Conservation (phyloP, 164 flowering plant species). For the Sextonia rubra region DNA sequence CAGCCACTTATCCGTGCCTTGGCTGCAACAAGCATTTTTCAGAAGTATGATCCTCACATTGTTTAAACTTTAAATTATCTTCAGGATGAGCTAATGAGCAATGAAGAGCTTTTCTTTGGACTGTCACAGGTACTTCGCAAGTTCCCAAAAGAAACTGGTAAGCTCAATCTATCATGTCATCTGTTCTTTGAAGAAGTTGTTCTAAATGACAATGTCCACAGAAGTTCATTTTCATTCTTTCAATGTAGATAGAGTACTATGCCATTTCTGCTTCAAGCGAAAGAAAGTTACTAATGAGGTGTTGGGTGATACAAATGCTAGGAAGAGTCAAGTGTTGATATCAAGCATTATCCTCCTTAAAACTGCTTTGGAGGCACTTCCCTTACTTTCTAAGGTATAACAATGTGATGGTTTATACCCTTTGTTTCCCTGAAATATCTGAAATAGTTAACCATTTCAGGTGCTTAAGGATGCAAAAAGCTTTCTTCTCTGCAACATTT, state of each 20-base stretch:
- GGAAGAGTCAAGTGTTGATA: constrained; percentile 75
- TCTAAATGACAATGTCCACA: not conserved
- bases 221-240: not conserved
- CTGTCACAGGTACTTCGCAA: constrained; percentile 88
- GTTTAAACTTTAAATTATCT: constrained; percentile 9
- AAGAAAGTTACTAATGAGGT: constrained; percentile 76
- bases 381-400: constrained; percentile 75
- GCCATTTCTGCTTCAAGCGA: constrained; percentile 98
- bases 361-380: constrained; percentile 92
- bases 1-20: no score
- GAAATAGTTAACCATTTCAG: constrained; percentile 30
- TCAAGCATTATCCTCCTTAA: constrained; percentile 94
- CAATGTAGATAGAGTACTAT: constrained; percentile 83
- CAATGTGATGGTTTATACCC: not conserved
- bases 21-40: no score
- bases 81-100: constrained; percentile 98
- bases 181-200: not conserved
- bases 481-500: constrained; percentile 75
- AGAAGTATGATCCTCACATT: not conserved
- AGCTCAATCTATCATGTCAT: constrained; percentile 4
- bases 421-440: not conserved
- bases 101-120: constrained; percentile 94
- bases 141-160: constrained; percentile 98
- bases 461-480: constrained; percentile 91
- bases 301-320: constrained; percentile 47